Base-by-base conservation (phyloP, 176 grass and related monocot genomes). In the Juncus effusus region DNA sequence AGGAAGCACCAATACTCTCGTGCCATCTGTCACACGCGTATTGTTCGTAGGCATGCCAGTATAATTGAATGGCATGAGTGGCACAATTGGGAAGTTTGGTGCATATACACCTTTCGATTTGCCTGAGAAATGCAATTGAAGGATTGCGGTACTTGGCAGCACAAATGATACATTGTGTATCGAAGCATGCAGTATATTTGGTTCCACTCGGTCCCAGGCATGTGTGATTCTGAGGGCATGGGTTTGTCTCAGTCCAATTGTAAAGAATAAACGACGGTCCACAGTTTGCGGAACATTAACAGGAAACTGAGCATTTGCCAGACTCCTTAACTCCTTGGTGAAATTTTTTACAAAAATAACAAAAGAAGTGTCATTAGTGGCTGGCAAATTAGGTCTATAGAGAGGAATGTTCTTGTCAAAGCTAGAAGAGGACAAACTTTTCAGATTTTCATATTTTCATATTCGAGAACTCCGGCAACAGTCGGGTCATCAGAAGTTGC, bases 401-500 rank as follows among this genome's bases (percentile, higher is more conserved):
- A 83, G 3, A 0, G 81, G 81, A 54, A 96, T 59, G 39, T 62
- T 72, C 50, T 72, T 77, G 6, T 10, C 45, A 47, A 81, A 76
- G 70, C 62, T 54, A 13, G 38, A 5, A 8, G 45, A 7, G 15
- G 56, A 61, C 0, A 61, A 39, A 47, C 62, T 14, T 2, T 40
- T 52, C 36, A 61, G 73, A 13, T 68, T 65, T 0, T 65, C 15
- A 77, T 96, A 13, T 68, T 65, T 0, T 65, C 15, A 77, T 96
- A 96, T 81, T 88, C 81, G 61, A 96, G 76, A 8, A 81, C 45
- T 77, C 78, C 87, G 15, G 44, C 72, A 10, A 83, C 84, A 3
- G 91, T 91, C 52, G 87, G 74, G 79, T 96, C 90, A 81, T 96
- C 91, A 77, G 85, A 90, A 12, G 91, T 85, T 67, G 76, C 91